Conservation (phyloP, 2,329 filamentous ascomycete genomes). For the Colletotrichum sansevieriae region DNA sequence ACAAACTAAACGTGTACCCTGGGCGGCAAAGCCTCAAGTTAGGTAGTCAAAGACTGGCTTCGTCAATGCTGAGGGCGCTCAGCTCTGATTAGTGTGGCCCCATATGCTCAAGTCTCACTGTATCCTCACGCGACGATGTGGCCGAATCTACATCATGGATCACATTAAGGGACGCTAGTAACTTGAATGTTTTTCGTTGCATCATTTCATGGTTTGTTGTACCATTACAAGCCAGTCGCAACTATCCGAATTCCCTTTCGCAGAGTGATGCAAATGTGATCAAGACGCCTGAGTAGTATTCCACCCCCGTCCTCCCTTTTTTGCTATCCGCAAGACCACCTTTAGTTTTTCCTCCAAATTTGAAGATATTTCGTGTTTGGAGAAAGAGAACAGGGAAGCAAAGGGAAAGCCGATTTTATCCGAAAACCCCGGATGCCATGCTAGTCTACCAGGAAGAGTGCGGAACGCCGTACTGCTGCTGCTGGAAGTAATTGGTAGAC, state of each 20-base stretch:
- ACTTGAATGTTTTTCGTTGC: conserved; percentile 43
- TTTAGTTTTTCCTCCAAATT: conserved; percentile 29
- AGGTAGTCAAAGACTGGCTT: too few relatives aligned
- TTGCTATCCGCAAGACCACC: conserved; percentile 33
- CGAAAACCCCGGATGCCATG: not conserved
- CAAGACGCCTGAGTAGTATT: conserved; percentile 44
- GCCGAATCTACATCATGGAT: not conserved
- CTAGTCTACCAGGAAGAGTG: conserved; percentile 1
- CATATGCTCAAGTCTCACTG: too few relatives aligned
- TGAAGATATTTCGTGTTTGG: conserved; percentile 17
- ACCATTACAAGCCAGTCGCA: conserved; percentile 44
- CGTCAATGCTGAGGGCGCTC: too few relatives aligned
- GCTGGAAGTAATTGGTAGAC: conserved; percentile 10
- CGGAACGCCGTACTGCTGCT: not conserved
- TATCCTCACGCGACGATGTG: too few relatives aligned
- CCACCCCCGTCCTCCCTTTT: conserved; percentile 41
- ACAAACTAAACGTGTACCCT: too few relatives aligned
- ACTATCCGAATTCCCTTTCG: conserved; percentile 44
- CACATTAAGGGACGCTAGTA: conserved; percentile 16
- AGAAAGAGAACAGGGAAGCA: conserved; percentile 29
- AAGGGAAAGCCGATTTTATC: conserved; percentile 16
- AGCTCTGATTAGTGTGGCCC: too few relatives aligned
- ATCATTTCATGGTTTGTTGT: conserved; percentile 43
- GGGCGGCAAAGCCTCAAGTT: too few relatives aligned
- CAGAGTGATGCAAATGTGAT: conserved; percentile 45